phyloP scores from a whole-genome alignment of 371 early-diverging fungal genomes.

The Phascolomyces articulosus region DNA sequence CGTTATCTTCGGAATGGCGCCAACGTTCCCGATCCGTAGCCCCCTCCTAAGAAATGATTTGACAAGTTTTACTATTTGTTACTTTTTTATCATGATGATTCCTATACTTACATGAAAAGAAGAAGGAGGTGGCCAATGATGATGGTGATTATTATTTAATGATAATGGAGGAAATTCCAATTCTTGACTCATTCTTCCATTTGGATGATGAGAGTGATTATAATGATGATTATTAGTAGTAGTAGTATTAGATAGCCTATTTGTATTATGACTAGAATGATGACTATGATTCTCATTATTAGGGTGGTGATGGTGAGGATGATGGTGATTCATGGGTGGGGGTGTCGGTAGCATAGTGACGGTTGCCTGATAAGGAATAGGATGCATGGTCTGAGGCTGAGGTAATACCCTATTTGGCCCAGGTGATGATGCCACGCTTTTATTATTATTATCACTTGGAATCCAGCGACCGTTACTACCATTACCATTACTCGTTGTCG shows the following conservation, averaged over 20 bases:
- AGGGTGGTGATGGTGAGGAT: too few species aligned
- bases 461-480: too few species aligned
- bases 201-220: too few species aligned
- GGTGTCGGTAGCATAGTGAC: constrained; percentile 4
- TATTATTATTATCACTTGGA: not conserved
- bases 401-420: constrained; percentile 6
- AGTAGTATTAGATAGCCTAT: too few species aligned
- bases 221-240: too few species aligned
- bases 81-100: too few species aligned
- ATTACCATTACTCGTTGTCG: too few species aligned
- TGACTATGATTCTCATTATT: too few species aligned
- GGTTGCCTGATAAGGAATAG: constrained; percentile 1
- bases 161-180: not conserved
- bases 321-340: constrained; percentile 1
- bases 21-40: constrained; percentile 1
- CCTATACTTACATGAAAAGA: too few species aligned
- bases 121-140: not conserved
- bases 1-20: constrained; percentile 7
- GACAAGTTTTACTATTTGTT: not conserved
- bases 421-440: constrained; percentile 1
- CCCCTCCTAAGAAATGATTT: not conserved
- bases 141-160: too few species aligned
- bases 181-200: not conserved
- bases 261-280: too few species aligned
- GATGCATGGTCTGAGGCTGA: constrained; percentile 1